Conservation (phyloP, 805 yeast species). For the Cyberlindnera sargentensis region DNA sequence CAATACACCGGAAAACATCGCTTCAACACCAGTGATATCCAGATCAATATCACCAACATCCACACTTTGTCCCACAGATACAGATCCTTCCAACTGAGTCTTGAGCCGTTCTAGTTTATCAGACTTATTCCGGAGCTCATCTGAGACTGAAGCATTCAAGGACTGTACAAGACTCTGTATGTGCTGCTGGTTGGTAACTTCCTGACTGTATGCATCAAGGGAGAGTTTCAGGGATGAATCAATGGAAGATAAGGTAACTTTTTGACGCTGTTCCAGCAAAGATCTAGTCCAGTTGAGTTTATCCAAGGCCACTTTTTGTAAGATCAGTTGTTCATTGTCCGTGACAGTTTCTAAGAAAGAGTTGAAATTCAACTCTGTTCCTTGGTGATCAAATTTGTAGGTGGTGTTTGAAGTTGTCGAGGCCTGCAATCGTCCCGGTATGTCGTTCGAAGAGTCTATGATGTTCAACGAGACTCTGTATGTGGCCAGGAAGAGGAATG, state of each 20-base stretch:
- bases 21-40: background rate
- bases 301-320: background rate
- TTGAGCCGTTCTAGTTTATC: background rate
- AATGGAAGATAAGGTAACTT: background rate
- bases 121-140: background rate
- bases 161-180: background rate
- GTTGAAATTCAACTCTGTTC: background rate
- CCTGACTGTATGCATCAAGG: background rate
- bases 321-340: background rate
- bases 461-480: background rate
- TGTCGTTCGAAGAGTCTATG: background rate
- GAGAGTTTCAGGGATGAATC: background rate
- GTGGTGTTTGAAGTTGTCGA: no score
- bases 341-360: background rate
- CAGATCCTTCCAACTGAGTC: constrained; percentile 1
- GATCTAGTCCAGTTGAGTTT: background rate
- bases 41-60: constrained; percentile 3
- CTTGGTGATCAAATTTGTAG: background rate
- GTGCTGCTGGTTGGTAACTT: background rate
- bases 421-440: background rate
- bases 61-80: constrained; percentile 4
- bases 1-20: background rate
- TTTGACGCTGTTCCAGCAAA: background rate
- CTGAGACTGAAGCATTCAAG: constrained; percentile 2
- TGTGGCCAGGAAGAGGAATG: background rate